Base-by-base conservation (phyloP, 768 basidiomycete genomes). In the Rhodotorula paludigena region DNA sequence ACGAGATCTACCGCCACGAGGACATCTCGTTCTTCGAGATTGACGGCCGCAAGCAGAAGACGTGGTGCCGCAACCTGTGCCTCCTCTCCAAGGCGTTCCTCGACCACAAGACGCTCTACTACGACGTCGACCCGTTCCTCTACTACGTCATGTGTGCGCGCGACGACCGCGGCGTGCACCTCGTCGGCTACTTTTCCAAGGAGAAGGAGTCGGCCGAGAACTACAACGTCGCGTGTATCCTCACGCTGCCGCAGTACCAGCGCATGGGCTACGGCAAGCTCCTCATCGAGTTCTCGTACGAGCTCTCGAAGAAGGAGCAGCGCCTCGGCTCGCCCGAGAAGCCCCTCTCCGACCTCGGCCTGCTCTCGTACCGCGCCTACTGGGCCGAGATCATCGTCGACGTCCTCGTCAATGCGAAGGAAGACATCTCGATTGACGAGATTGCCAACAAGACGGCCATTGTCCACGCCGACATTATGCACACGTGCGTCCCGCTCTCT, bases 41-140 rank as follows among this genome's bases (percentile, higher is more conserved):
- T 74, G 96, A 99, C 78, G 96, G 96, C 57, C 88, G 91, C 79
- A 87, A 90, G 71, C 96, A 98, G 78, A 80, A 96, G 75, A 89
- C 91, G 7, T 99, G 90, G 88, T 98, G 96, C 80, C 83, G 96
- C 73, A 98, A 98, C 81, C 81, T 99, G 67, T 98, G 93, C 80
- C 82, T 98, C 74, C 81, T 99, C 58, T 96, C 91, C 38, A 99
- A 99, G 80, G 93, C 92, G 77, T 99, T 99, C 80, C 85, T 99
- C 68, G 96, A 99, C 78, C 96, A 99, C 82, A 99, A 99, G 82
- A 98, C 94, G 23, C 82, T 99, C 71, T 98, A 99, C 81, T 99
- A 97, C 81, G 96, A 99, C 81, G 94, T 98, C 74, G 98, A 97
- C 66, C 96, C 96, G 5, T 99, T 99, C 82, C 85, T 99, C 84